Conservation (phyloP, 306 rosid species). For the Vicia villosa region DNA sequence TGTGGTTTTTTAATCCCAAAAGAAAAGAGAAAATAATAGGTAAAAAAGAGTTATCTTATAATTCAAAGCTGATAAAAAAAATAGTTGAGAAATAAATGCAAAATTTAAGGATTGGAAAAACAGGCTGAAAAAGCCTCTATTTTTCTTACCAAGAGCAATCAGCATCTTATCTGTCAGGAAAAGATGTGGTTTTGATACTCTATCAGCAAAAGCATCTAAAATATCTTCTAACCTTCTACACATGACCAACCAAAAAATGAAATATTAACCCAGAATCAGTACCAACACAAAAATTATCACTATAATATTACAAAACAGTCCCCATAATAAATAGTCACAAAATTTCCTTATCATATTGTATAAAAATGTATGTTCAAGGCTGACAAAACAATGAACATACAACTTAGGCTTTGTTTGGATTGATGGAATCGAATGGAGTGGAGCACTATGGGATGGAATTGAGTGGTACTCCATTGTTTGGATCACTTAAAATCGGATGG, state of each 20-base stretch:
- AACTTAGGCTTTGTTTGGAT: no score
- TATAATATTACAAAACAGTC: background rate
- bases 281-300: background rate
- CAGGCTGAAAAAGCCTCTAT: conserved; percentile 5
- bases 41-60: conserved; percentile 9
- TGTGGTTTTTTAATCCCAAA: background rate
- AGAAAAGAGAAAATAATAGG: background rate
- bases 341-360: background rate
- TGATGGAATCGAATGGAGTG: no score
- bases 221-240: conserved; percentile 82
- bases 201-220: conserved; percentile 88
- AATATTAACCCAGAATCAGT: conserved; percentile 5
- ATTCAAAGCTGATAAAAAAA: conserved; percentile 1
- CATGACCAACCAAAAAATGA: conserved; percentile 31
- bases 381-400: no score
- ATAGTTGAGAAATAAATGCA: conserved; percentile 11
- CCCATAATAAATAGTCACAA: background rate
- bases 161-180: conserved; percentile 87
- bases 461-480: no score
- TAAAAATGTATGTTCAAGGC: background rate
- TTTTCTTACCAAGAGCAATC: conserved; percentile 80
- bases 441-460: no score
- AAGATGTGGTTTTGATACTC: conserved; percentile 86
- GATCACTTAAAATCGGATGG: no score
- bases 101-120: background rate